These are phyloP conservation scores for Carallia pectinifolia DNA, from an alignment of 345 rosid species.

Conservation along the genomic window DNA sequence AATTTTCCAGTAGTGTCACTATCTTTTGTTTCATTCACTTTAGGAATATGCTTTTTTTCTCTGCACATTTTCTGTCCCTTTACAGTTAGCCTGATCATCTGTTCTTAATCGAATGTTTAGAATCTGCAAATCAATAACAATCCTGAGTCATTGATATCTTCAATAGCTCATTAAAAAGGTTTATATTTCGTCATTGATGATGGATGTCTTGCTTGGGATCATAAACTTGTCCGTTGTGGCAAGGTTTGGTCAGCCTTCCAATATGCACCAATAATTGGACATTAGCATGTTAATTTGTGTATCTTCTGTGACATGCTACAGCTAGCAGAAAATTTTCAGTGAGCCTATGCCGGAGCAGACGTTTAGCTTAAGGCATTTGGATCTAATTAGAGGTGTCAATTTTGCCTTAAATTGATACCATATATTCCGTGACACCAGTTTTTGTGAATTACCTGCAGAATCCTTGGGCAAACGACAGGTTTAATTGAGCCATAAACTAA, in stretches of 20 bases:
- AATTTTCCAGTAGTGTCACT: slow-evolving; percentile 45
- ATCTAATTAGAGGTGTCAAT: slow-evolving; percentile 1
- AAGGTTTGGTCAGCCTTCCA: slow-evolving; percentile 1
- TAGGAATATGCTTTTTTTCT: slow-evolving; percentile 34
- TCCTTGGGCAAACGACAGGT: too few species aligned
- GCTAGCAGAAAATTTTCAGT: too few species aligned
- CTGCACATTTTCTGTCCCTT: slow-evolving; percentile 8
- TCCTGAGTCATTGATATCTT: slow-evolving; percentile 13
- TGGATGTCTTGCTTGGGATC: background rate
- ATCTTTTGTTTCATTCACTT: slow-evolving; percentile 48
- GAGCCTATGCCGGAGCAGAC: too few species aligned
- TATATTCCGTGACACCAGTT: background rate
- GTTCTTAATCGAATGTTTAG: slow-evolving; percentile 16
- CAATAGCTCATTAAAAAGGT: background rate
- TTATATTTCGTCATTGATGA: background rate
- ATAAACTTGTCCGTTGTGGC: background rate
- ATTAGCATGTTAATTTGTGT: background rate
- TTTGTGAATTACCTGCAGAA: slow-evolving; percentile 3
- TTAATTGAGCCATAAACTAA: too few species aligned
- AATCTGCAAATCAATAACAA: background rate
- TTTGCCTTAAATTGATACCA: background rate
- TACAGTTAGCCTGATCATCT: slow-evolving; percentile 24
- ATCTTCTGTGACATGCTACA: background rate
- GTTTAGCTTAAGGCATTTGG: background rate
- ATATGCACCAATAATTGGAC: background rate